A percentile compares a stretch with the other conserved stretches of the same genome.
Conservation (phyloP, 139 green algal species). For the Eudorina sp. region DNA sequence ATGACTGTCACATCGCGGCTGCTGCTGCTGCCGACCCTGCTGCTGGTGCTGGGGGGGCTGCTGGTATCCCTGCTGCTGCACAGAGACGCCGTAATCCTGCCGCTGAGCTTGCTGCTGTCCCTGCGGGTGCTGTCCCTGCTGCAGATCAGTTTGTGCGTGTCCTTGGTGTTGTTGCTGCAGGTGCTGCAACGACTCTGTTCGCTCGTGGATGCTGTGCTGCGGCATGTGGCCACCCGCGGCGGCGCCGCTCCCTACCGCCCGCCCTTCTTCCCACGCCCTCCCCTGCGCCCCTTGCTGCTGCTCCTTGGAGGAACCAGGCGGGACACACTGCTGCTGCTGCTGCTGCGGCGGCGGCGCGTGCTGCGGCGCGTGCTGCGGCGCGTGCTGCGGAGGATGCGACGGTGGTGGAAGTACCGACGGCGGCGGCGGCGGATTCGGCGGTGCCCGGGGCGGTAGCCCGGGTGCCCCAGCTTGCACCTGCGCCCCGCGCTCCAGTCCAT, state of each 20-base stretch:
- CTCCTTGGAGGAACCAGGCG: too few relatives aligned
- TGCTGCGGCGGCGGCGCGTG: background rate
- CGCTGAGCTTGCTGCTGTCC: background rate
- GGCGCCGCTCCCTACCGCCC: background rate
- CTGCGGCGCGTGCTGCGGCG: background rate
- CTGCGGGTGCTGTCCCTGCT: background rate
- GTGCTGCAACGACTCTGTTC: too few relatives aligned
- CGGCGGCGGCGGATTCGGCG: background rate
- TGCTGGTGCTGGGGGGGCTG: background rate
- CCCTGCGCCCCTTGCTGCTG: too few relatives aligned
- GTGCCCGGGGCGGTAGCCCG: background rate
- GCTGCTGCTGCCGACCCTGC: background rate
- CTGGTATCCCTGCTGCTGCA: background rate
- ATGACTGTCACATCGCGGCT: background rate
- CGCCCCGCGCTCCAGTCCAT: background rate
- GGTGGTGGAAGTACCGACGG: too few relatives aligned
- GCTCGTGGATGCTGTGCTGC: too few relatives aligned
- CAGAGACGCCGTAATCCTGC: background rate
- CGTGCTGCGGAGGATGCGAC: too few relatives aligned
- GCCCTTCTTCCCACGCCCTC: too few relatives aligned
- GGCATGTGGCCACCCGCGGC: background rate
- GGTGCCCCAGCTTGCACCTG: background rate
- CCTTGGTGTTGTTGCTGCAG: background rate
- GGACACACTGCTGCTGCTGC: background rate
- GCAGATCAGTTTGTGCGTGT: background rate